These are phyloP conservation scores for Sechiopsis laciniata DNA, from an alignment of 306 rosid species.

Conservation along the genomic window DNA sequence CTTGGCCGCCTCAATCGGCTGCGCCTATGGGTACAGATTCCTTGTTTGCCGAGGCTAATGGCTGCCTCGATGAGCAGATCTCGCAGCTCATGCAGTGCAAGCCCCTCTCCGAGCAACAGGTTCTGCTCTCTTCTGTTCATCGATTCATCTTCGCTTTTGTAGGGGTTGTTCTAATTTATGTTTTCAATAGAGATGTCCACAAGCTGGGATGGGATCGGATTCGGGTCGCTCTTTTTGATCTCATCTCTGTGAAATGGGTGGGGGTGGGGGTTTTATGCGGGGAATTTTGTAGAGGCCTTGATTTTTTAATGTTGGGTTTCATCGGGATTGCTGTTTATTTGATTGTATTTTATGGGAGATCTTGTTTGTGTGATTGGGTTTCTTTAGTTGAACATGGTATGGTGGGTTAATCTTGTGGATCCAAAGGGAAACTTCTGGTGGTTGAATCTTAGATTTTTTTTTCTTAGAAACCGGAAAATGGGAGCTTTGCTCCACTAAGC, in stretches of 20 bases:
- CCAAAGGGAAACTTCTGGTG: neutral
- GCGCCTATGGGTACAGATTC: slow-evolving; percentile 68
- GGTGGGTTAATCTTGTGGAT: neutral
- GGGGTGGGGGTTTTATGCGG: no score
- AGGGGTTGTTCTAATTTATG: no score
- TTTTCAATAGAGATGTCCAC: no score
- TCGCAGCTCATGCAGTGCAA: slow-evolving; percentile 99
- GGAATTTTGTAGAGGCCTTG: no score
- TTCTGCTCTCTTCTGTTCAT: slow-evolving; percentile 21
- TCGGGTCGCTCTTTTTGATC: neutral
- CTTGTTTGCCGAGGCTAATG: slow-evolving; percentile 41
- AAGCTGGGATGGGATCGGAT: neutral
- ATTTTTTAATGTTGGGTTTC: neutral
- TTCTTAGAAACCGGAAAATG: no score
- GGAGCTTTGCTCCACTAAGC: no score
- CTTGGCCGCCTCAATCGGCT: neutral
- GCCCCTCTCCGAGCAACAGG: slow-evolving; percentile 95
- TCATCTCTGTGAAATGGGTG: no score
- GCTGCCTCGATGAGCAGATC: slow-evolving; percentile 91
- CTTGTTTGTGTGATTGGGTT: neutral
- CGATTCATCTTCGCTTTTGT: neutral
- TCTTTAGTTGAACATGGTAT: neutral
- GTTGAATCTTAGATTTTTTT: no score
- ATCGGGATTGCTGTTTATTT: neutral
- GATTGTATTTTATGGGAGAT: neutral